Evolutionary conservation across 2,329 filamentous ascomycete genomes (phyloP).

Genomic region (Alternaria dauci): DNA sequence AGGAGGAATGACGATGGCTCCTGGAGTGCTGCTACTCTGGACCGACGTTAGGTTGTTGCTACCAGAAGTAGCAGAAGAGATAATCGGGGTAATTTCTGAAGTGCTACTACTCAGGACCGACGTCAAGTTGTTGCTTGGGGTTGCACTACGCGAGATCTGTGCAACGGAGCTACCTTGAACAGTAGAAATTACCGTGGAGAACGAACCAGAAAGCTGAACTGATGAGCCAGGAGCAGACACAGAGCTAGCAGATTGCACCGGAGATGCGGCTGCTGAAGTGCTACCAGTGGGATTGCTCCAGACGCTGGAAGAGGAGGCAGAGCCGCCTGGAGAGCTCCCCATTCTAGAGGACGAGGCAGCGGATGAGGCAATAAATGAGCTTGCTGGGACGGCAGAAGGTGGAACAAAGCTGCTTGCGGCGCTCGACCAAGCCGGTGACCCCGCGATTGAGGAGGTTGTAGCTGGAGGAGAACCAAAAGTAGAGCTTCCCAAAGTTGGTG

Average conservation of each 20-base stretch:
- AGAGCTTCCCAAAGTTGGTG: background rate
- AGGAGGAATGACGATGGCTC: too few species aligned
- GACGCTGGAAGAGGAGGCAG: background rate
- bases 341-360: background rate
- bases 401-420: background rate
- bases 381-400: background rate
- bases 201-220: background rate
- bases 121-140: background rate
- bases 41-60: too few species aligned
- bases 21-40: too few species aligned
- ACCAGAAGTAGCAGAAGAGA: too few species aligned
- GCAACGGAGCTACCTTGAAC: conserved; percentile 1
- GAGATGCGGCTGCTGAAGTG: background rate
- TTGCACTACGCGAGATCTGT: background rate
- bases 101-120: background rate
- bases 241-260: background rate
- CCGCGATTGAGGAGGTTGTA: background rate
- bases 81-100: too few species aligned
- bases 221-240: background rate
- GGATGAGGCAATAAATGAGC: background rate
- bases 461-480: background rate
- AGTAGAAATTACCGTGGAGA: background rate
- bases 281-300: background rate
- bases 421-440: background rate
- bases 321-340: background rate